Conservation (phyloP, 1,139 yeast genomes). For the Blastobotrys niveus region DNA sequence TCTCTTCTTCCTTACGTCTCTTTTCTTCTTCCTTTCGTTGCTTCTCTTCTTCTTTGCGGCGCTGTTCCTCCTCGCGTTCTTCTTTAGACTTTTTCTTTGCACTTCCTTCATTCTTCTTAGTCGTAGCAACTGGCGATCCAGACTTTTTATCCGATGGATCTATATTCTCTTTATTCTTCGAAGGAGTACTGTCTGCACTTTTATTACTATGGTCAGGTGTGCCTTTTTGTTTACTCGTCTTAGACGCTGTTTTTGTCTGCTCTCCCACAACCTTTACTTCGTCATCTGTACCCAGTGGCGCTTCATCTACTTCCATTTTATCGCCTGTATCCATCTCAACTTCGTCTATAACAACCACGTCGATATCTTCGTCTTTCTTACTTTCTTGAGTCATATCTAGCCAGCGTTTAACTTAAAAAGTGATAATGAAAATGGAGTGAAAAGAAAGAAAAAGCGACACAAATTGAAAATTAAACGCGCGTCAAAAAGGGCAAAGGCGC, state of each 20-base stretch:
- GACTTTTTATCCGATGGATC: background rate
- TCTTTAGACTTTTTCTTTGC: slow-evolving; percentile 3
- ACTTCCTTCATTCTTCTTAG: background rate
- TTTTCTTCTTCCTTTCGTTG: slow-evolving; percentile 11
- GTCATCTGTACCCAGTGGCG: background rate
- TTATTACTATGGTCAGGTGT: no score
- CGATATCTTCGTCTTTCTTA: background rate
- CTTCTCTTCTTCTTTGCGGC: slow-evolving; percentile 5
- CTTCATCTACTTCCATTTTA: background rate
- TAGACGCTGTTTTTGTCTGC: no score
- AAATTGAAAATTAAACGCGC: no score
- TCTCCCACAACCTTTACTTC: background rate
- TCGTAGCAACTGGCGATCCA: background rate
- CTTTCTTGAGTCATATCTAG: background rate
- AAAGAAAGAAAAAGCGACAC: background rate
- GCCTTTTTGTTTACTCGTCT: no score
- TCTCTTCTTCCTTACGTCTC: slow-evolving; percentile 11
- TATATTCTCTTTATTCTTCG: background rate
- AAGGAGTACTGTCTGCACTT: no score
- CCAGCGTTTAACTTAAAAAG: background rate
- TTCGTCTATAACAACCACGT: background rate
- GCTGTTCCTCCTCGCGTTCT: slow-evolving; percentile 4
- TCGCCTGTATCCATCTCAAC: no score
- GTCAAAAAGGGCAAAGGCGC: no score
- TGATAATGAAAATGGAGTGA: no score